Evolutionary conservation across 2,329 filamentous ascomycete genomes (phyloP).

Genomic region (Lasiodiplodia sp.): DNA sequence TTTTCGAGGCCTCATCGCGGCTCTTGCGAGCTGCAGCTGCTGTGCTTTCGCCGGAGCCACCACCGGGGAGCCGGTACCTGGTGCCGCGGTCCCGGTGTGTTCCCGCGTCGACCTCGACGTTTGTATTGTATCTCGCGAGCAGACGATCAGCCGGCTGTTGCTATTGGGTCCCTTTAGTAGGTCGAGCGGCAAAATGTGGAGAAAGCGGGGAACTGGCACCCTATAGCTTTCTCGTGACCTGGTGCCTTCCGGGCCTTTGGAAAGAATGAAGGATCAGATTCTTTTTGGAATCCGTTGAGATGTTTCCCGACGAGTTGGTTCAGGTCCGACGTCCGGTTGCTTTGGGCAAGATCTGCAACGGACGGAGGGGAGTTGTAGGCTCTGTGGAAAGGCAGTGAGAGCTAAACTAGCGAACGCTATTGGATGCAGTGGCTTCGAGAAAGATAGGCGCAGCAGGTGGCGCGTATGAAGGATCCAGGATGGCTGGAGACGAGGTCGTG

Average conservation of each 20-base stretch:
- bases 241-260: not conserved
- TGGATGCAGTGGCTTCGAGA: not conserved
- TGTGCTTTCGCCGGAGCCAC: not conserved
- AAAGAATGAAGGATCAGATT: not conserved
- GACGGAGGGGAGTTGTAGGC: not conserved
- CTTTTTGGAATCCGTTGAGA: not conserved
- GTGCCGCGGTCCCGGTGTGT: not conserved
- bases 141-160: not conserved
- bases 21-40: not conserved
- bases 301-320: not conserved
- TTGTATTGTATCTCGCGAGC: not conserved
- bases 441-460: not conserved
- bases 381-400: not conserved
- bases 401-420: not conserved
- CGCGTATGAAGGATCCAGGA: not conserved
- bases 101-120: not conserved
- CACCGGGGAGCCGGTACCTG: not conserved
- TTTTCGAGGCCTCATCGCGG: not conserved
- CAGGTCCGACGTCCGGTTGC: too few species aligned
- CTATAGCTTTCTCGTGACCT: not conserved
- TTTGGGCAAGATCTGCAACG: not conserved
- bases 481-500: not conserved
- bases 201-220: not conserved
- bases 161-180: not conserved
- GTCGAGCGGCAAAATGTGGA: not conserved